phyloP scores from a whole-genome alignment of 331 rosid genomes.

The Acacia pycnantha region DNA sequence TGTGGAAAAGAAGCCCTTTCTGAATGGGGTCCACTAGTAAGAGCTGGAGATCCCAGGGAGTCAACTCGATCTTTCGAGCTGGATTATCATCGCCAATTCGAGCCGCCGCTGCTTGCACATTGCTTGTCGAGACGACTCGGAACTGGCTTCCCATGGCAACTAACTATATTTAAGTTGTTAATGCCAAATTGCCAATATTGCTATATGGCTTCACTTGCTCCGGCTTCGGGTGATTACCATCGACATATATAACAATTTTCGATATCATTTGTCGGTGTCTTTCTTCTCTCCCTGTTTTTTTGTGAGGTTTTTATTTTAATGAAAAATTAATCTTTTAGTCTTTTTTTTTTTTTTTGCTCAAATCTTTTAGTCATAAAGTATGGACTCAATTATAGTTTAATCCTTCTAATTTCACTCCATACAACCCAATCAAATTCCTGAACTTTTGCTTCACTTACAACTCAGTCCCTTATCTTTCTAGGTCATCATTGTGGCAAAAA shows the following conservation, averaged over 20 bases:
- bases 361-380: too few species aligned
- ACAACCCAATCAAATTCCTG: too few species aligned
- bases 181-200: neutral
- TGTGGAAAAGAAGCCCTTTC: conserved; percentile 40
- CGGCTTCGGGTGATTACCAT: neutral
- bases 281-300: neutral
- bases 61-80: conserved; percentile 13
- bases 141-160: conserved; percentile 3
- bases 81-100: neutral
- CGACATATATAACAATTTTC: neutral
- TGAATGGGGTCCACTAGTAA: conserved; percentile 32
- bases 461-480: too few species aligned
- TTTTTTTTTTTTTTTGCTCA: too few species aligned
- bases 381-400: too few species aligned
- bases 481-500: too few species aligned
- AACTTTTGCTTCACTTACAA: too few species aligned
- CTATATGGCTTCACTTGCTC: neutral
- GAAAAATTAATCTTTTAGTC: too few species aligned
- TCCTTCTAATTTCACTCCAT: too few species aligned
- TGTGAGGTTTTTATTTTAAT: neutral
- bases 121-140: conserved; percentile 14
- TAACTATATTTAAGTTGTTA: too few species aligned
- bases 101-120: neutral
- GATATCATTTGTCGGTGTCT: neutral
- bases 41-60: conserved; percentile 41